Evolutionary conservation across 2,329 filamentous ascomycete genomes (phyloP).

Genomic region (Colletotrichum sp.): DNA sequence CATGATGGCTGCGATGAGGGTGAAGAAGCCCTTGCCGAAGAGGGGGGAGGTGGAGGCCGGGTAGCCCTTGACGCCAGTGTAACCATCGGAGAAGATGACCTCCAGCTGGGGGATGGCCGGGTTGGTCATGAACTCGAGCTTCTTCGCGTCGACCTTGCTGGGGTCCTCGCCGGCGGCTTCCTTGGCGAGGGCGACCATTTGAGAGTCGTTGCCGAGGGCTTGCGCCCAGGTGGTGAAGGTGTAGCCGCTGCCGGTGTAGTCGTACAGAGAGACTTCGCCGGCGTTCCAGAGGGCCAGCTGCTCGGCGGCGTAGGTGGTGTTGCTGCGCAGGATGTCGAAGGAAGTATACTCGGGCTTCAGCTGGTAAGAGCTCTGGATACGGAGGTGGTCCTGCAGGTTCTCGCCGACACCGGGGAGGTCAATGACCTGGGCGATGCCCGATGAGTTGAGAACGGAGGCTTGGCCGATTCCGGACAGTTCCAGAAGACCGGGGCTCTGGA

Average conservation of each 20-base stretch:
- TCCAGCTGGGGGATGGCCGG: slow-evolving; percentile 43
- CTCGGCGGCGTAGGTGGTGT: slow-evolving; percentile 38
- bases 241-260: slow-evolving; percentile 43
- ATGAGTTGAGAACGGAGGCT: slow-evolving; percentile 46
- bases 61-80: slow-evolving; percentile 44
- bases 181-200: slow-evolving; percentile 35
- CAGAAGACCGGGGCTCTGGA: slow-evolving; percentile 62
- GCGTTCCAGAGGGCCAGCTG: slow-evolving; percentile 41
- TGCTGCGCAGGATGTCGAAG: slow-evolving; percentile 33
- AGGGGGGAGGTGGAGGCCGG: slow-evolving; percentile 28
- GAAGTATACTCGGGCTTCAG: slow-evolving; percentile 34
- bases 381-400: slow-evolving; percentile 39
- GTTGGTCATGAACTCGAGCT: slow-evolving; percentile 42
- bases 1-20: slow-evolving; percentile 31
- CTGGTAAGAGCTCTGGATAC: slow-evolving; percentile 37
- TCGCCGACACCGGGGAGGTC: slow-evolving; percentile 62
- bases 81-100: slow-evolving; percentile 49
- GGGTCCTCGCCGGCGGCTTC: slow-evolving; percentile 30
- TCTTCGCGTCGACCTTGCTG: slow-evolving; percentile 39
- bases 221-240: slow-evolving; percentile 46
- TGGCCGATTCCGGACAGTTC: slow-evolving; percentile 63
- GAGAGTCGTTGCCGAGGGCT: slow-evolving; percentile 34
- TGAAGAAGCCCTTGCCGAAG: slow-evolving; percentile 33
- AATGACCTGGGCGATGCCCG: slow-evolving; percentile 51
- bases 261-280: slow-evolving; percentile 37